phyloP scores from a whole-genome alignment of 1,284 basidiomycete species.

The Sanghuangporus weigelae region DNA sequence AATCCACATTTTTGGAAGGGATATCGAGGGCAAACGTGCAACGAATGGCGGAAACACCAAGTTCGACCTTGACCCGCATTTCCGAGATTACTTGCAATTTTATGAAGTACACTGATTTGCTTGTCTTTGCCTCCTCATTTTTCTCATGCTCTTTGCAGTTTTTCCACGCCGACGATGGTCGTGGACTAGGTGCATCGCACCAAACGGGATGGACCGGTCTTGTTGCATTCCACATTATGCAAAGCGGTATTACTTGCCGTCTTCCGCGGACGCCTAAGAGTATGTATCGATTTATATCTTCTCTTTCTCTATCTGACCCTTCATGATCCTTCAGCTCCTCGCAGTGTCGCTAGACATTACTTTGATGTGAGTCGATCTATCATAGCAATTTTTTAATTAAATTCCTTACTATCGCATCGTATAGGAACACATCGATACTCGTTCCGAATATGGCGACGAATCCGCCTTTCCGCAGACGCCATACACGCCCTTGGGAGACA shows the following conservation, averaged over 20 bases:
- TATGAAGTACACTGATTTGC: conserved; percentile 61
- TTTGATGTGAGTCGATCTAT: conserved; percentile 66
- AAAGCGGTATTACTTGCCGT: conserved; percentile 79
- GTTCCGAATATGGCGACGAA: conserved; percentile 68
- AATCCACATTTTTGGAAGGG: conserved; percentile 94
- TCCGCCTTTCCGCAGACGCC: conserved; percentile 55
- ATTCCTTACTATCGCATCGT: neutral
- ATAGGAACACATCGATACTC: conserved; percentile 70
- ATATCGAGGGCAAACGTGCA: conserved; percentile 79
- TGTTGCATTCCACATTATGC: conserved; percentile 88
- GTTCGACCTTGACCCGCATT: conserved; percentile 91
- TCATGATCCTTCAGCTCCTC: conserved; percentile 56
- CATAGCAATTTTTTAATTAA: neutral
- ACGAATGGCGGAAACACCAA: conserved; percentile 88
- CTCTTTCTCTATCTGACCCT: conserved; percentile 21
- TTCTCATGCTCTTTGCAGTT: conserved; percentile 45
- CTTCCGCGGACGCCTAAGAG: conserved; percentile 85
- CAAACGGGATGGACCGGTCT: conserved; percentile 97
- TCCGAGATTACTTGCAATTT: conserved; percentile 95
- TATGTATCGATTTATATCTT: conserved; percentile 34
- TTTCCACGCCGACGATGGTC: conserved; percentile 92
- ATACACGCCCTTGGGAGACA: conserved; percentile 63
- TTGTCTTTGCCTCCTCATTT: neutral
- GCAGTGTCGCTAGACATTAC: conserved; percentile 86
- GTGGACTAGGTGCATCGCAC: conserved; percentile 92